These are phyloP conservation scores for Blastobotrys elegans DNA, from an alignment of 1,139 yeast genomes.

Conservation along the genomic window DNA sequence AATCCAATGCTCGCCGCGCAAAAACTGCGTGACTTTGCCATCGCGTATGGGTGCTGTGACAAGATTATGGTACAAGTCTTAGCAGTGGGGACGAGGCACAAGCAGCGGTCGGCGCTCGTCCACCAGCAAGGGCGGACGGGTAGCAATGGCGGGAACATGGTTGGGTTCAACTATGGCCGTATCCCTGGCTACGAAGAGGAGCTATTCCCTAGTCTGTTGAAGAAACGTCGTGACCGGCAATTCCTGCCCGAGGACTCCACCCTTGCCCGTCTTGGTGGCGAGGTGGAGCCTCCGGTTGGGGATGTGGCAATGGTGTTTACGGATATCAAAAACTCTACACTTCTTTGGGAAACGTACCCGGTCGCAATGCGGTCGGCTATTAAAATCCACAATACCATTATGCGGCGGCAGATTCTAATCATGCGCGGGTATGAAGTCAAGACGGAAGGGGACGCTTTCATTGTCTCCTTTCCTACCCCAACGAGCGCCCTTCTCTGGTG, in stretches of 20 bases:
- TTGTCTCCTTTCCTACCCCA: slow-evolving; percentile 97
- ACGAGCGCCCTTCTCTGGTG: slow-evolving; percentile 92
- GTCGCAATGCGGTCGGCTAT: slow-evolving; percentile 96
- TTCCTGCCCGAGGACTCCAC: slow-evolving; percentile 68
- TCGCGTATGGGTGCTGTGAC: slow-evolving; percentile 83
- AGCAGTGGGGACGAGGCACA: slow-evolving; percentile 46
- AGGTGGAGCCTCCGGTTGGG: slow-evolving; percentile 93
- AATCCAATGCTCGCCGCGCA: slow-evolving; percentile 93
- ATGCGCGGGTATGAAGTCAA: slow-evolving; percentile 98
- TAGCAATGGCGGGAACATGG: slow-evolving; percentile 12
- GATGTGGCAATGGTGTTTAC: slow-evolving; percentile 94
- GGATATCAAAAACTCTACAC: slow-evolving; percentile 91
- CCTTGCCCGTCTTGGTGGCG: slow-evolving; percentile 80
- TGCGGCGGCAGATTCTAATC: slow-evolving; percentile 89
- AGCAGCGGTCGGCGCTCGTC: slow-evolving; percentile 1
- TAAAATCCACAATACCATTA: slow-evolving; percentile 84
- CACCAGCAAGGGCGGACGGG: slow-evolving; percentile 7
- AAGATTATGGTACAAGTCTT: slow-evolving; percentile 82
- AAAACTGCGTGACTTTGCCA: slow-evolving; percentile 87
- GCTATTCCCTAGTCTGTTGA: slow-evolving; percentile 39
- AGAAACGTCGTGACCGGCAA: slow-evolving; percentile 50
- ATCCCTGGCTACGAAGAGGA: slow-evolving; percentile 45
- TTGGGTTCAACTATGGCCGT: slow-evolving; percentile 19
- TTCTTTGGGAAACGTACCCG: slow-evolving; percentile 90
- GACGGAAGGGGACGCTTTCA: slow-evolving; percentile 98